Evolutionary conservation across 78 protist species (phyloP).

Genomic region (Blattamonas nauphoetae): DNA sequence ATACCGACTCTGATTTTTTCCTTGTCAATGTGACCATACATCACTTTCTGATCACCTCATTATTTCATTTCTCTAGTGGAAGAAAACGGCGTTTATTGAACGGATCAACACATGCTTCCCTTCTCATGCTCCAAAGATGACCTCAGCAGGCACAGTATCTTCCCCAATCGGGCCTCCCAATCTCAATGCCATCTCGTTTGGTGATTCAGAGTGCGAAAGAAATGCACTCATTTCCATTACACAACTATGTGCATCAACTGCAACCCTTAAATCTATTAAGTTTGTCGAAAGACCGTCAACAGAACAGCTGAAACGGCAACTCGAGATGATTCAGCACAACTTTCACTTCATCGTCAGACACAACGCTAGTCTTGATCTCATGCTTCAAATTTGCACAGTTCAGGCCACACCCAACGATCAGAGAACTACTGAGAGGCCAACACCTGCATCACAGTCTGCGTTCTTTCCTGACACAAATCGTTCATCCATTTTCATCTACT

Average conservation of each 20-base stretch:
- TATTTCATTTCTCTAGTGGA: not conserved
- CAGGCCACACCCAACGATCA: too few relatives aligned
- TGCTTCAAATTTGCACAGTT: not conserved
- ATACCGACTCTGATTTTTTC: too few relatives aligned
- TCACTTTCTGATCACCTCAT: not conserved
- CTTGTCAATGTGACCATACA: too few relatives aligned
- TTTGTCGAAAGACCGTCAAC: not conserved
- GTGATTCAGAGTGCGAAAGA: constrained; percentile 2
- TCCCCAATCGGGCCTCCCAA: not conserved
- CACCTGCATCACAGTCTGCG: too few relatives aligned
- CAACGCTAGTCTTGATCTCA: not conserved
- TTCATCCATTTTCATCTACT: too few relatives aligned
- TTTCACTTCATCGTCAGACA: constrained; percentile 6
- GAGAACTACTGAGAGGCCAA: too few relatives aligned
- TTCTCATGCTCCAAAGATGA: not conserved
- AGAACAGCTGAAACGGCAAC: constrained; percentile 1
- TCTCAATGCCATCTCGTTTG: not conserved
- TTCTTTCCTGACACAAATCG: too few relatives aligned
- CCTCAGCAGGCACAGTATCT: not conserved
- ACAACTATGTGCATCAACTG: not conserved
- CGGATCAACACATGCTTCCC: not conserved
- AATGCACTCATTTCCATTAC: not conserved
- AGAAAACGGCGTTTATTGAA: not conserved
- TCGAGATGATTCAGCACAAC: not conserved
- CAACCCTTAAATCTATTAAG: not conserved